Base-by-base conservation (phyloP, 163 green algal species). In the Trebouxia gelatinosa region DNA sequence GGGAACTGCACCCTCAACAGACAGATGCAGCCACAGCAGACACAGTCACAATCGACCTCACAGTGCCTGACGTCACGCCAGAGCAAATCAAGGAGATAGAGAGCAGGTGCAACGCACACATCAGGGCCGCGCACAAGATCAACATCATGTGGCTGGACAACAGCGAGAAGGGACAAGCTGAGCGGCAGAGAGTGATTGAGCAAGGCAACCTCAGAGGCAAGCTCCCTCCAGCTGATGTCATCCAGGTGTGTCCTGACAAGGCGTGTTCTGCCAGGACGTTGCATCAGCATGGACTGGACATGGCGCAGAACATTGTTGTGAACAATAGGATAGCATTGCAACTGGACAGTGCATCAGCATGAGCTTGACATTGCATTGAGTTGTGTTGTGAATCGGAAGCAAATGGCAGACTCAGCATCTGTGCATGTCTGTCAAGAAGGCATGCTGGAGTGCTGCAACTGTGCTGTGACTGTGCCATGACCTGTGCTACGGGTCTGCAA, bases 211-310 rank as follows among this genome's bases (percentile, higher is more conserved):
- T 80, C n/a, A 58, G 75, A 61, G 75, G 75, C 26, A 66, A 39
- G 43, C 62, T 80, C 21, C 75, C 75, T 29, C 31, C 75, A 16
- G 75, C 75, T 48, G 75, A 75, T 11, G 58, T 75, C 28, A 80
- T 80, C 31, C 57, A 80, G 75, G 75, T 75, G n/a, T n/a, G n/a
- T n/a, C n/a, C n/a, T n/a, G n/a, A n/a, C n/a, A n/a, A n/a, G n/a
- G n/a, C n/a, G n/a, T n/a, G n/a, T n/a, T n/a, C n/a, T n/a, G n/a
- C n/a, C n/a, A n/a, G n/a, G n/a, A n/a, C n/a, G n/a, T n/a, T n/a
- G n/a, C n/a, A n/a, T n/a, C n/a, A n/a, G n/a, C n/a, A n/a, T n/a
- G n/a, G n/a, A n/a, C n/a, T n/a, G n/a, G n/a, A n/a, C n/a, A n/a
- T n/a, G n/a, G n/a, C n/a, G n/a, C n/a, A n/a, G n/a, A n/a, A n/a